phyloP scores from a whole-genome alignment of 2,329 filamentous ascomycete genomes.

The Fusarium aywerte region DNA sequence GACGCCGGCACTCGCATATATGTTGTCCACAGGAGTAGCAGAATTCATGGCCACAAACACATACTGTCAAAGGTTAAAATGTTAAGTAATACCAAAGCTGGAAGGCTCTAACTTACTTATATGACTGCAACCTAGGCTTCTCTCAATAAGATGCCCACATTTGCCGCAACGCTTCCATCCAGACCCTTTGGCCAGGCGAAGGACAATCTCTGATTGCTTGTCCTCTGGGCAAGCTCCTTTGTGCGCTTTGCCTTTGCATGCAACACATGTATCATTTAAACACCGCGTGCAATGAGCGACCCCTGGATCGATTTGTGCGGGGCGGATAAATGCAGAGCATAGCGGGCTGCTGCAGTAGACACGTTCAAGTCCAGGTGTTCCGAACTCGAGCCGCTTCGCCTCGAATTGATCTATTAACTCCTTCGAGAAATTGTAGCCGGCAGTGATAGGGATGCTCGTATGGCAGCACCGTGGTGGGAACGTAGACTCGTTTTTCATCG shows the following conservation, averaged over 20 bases:
- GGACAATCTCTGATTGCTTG: conserved; percentile 51
- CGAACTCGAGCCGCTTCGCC: conserved; percentile 60
- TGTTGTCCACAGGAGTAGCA: not conserved
- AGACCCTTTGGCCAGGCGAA: conserved; percentile 53
- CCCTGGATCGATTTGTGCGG: conserved; percentile 46
- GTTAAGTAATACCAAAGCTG: too few species aligned
- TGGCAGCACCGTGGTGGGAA: conserved; percentile 67
- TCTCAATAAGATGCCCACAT: conserved; percentile 61
- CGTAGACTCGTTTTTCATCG: conserved; percentile 60
- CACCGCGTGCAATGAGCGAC: conserved; percentile 59
- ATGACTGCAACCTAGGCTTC: conserved; percentile 62
- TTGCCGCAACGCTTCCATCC: conserved; percentile 62
- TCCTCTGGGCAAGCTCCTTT: conserved; percentile 60
- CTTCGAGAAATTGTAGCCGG: conserved; percentile 41
- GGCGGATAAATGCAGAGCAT: conserved; percentile 62
- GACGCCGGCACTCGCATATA: not conserved
- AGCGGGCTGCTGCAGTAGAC: conserved; percentile 60
- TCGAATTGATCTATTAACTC: conserved; percentile 53
- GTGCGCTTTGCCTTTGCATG: conserved; percentile 61
- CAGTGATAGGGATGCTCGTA: conserved; percentile 53
- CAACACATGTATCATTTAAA: conserved; percentile 56
- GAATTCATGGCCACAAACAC: not conserved
- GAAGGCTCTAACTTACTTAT: conserved; percentile 59
- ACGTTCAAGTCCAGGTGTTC: conserved; percentile 53
- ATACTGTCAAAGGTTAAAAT: not conserved